Percentiles rank a stretch among this genome's conserved stretches.
These are phyloP conservation scores for Kalmusia sp. DNA, from an alignment of 2,329 filamentous ascomycete species.

Conservation along the genomic window DNA sequence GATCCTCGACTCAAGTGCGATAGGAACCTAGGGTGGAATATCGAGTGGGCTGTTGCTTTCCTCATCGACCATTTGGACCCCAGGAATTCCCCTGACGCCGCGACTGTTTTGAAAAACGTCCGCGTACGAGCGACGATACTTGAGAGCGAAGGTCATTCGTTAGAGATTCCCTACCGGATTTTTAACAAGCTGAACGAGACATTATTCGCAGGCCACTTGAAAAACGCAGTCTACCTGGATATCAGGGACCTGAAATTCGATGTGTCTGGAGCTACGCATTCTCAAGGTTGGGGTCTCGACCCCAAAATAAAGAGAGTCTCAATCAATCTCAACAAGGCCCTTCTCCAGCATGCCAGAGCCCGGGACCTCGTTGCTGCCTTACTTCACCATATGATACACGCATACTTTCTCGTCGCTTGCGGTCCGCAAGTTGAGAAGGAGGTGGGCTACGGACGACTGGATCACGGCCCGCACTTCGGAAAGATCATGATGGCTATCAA, in stretches of 20 bases:
- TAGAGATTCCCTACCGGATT: slow-evolving; percentile 39
- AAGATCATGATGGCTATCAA: slow-evolving; percentile 48
- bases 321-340: slow-evolving; percentile 40
- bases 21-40: slow-evolving; percentile 46
- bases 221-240: slow-evolving; percentile 46
- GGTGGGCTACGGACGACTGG: slow-evolving; percentile 43
- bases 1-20: slow-evolving; percentile 29
- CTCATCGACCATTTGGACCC: slow-evolving; percentile 40
- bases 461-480: slow-evolving; percentile 50
- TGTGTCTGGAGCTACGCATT: slow-evolving; percentile 46
- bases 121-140: slow-evolving; percentile 20
- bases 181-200: slow-evolving; percentile 47
- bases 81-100: slow-evolving; percentile 23
- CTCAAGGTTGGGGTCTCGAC: slow-evolving; percentile 35
- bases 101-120: slow-evolving; percentile 23
- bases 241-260: slow-evolving; percentile 31
- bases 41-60: slow-evolving; percentile 52
- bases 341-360: slow-evolving; percentile 31
- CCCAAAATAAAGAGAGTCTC: slow-evolving; percentile 41
- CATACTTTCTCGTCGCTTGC: slow-evolving; percentile 53
- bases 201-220: slow-evolving; percentile 48
- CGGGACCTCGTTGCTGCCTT: slow-evolving; percentile 46
- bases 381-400: slow-evolving; percentile 56
- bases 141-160: slow-evolving; percentile 20
- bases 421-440: slow-evolving; percentile 42